Percentiles rank a stretch among this genome's conserved stretches.
Evolutionary conservation across 768 basidiomycete genomes (phyloP).

Genomic region (Auriscalpium vulgare): DNA sequence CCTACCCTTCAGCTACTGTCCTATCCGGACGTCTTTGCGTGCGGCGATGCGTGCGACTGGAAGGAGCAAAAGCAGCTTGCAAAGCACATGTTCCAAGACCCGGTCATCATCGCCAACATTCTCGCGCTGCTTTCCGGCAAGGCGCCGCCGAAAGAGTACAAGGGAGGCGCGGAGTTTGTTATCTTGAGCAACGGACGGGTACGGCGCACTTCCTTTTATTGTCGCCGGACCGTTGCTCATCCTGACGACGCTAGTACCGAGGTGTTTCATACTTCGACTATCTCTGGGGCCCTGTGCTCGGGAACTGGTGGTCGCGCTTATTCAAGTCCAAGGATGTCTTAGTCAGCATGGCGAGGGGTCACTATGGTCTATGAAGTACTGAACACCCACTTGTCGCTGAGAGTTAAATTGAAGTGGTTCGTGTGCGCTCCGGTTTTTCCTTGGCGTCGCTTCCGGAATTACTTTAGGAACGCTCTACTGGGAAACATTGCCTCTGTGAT

Average conservation of each 20-base stretch:
- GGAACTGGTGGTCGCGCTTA: conserved; percentile 11
- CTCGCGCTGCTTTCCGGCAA: conserved; percentile 33
- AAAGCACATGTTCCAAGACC: conserved; percentile 38
- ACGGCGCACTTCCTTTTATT: conserved; percentile 7
- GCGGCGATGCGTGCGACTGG: conserved; percentile 59
- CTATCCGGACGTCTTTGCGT: conserved; percentile 52
- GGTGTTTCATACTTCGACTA: conserved; percentile 6
- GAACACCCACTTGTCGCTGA: too few species aligned
- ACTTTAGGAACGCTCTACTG: too few species aligned
- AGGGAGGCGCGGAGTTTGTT: conserved; percentile 44
- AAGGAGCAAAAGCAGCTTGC: conserved; percentile 52
- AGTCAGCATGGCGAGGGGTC: background rate
- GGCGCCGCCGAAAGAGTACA: conserved; percentile 32
- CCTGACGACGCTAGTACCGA: background rate
- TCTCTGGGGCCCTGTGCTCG: conserved; percentile 11
- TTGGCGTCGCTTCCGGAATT: too few species aligned
- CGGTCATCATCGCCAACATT: conserved; percentile 42
- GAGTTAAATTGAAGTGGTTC: too few species aligned
- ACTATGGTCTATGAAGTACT: too few species aligned
- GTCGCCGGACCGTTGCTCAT: background rate
- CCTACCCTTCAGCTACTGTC: conserved; percentile 49
- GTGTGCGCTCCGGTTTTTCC: too few species aligned
- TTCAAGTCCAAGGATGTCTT: conserved; percentile 11
- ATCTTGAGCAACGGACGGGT: conserved; percentile 19
- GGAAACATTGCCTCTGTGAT: too few species aligned